A percentile compares a stretch with the other conserved stretches of the same genome.
phyloP scores from a whole-genome alignment of 768 basidiomycete genomes.

The Collybiopsis luxurians region DNA sequence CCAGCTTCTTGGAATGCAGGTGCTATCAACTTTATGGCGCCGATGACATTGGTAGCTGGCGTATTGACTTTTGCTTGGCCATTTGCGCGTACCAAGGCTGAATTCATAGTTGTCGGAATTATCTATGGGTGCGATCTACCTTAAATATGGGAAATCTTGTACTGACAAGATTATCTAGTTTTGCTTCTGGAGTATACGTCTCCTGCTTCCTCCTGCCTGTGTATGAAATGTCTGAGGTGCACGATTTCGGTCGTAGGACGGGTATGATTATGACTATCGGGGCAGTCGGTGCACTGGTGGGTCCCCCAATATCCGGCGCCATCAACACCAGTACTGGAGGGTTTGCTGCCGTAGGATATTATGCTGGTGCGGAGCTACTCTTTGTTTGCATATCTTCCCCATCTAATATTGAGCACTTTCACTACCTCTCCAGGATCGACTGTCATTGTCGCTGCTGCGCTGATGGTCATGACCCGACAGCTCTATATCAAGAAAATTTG shows the following conservation, averaged over 20 bases:
- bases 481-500: slow-evolving; percentile 1
- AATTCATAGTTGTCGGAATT: slow-evolving; percentile 25
- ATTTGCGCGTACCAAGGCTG: slow-evolving; percentile 40
- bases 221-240: slow-evolving; percentile 46
- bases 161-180: slow-evolving; percentile 22
- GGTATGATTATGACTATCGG: slow-evolving; percentile 54
- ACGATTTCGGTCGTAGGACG: slow-evolving; percentile 54
- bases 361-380: slow-evolving; percentile 35
- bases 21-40: slow-evolving; percentile 66
- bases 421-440: neutral
- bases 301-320: slow-evolving; percentile 63
- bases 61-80: slow-evolving; percentile 73
- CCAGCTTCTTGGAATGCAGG: slow-evolving; percentile 34
- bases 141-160: too few relatives aligned
- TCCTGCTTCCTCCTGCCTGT: slow-evolving; percentile 44
- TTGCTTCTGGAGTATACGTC: slow-evolving; percentile 49
- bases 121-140: slow-evolving; percentile 1
- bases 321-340: slow-evolving; percentile 45
- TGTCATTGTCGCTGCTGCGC: slow-evolving; percentile 4
- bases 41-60: slow-evolving; percentile 54
- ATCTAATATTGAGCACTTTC: neutral
- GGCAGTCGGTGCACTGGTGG: slow-evolving; percentile 53
- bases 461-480: slow-evolving; percentile 9
- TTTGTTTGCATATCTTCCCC: neutral
- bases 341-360: slow-evolving; percentile 45